Base-by-base conservation (phyloP, 495 filamentous ascomycete genomes). In the Penicillium maclennaniae region DNA sequence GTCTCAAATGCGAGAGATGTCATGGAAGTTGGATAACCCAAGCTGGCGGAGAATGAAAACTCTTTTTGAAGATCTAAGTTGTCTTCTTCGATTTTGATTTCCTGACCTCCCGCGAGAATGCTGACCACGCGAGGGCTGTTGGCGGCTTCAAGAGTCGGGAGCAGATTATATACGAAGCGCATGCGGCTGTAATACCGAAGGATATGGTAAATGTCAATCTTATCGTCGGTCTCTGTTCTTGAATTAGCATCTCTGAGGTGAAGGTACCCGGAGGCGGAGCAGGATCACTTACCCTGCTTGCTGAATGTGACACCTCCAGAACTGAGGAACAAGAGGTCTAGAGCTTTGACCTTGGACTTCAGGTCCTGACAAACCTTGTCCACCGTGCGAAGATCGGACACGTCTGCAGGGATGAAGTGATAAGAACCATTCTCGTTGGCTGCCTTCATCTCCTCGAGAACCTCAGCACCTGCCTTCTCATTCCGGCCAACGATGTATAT, bases 311-410 rank as follows among this genome's bases (percentile, higher is more conserved):
- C 1, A 20, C 16, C 39, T 19, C 39, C 39, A 42, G n/a, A 7
- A 67, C 41, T n/a, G 50, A 54, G 43, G 60, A 87, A 81, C 0
- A 87, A 69, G 6, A 86, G 60, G 56, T 88, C 82, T 47, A 87
- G 60, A 15, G 62, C 63, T 34, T 58, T 60, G 49, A 85, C 82
- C 16, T 72, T 69, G 0, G 55, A 45, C 54, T 69, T 69, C 45
- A 87, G 80, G 42, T 79, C 67, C 7, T 67, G 47, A 52, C 80
- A 87, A 10, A 79, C 63, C n/a, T 71, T 61, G 60, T 86, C 83
- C 17, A 84, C 84, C n/a, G 69, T 73, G 7, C 60, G 60, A 0
- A 87, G 62, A 7, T 83, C 68, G 10, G 72, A 76, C 1, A 82
- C 61, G 42, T 88, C 84, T 25, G 68, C 61, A 20, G 59, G 43